Conservation (phyloP, 495 filamentous ascomycete genomes). For the Stereocaulon alpinum region DNA sequence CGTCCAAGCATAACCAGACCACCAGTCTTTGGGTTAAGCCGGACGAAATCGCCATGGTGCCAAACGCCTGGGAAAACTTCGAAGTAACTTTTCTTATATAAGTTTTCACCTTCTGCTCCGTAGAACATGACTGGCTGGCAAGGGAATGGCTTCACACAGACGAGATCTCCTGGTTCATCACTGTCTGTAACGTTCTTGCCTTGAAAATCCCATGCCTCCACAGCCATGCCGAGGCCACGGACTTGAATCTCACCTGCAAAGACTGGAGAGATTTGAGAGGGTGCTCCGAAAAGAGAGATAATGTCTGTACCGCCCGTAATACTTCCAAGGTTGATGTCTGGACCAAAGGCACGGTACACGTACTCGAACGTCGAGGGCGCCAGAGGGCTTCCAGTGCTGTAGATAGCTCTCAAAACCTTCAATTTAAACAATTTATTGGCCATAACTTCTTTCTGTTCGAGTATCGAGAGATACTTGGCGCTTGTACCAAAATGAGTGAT, state of each 20-base stretch:
- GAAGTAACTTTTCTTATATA: slow-evolving; percentile 80
- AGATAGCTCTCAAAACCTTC: slow-evolving; percentile 59
- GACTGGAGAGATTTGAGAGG: slow-evolving; percentile 78
- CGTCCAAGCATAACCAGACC: slow-evolving; percentile 80
- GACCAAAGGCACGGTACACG: slow-evolving; percentile 69
- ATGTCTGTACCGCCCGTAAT: slow-evolving; percentile 92
- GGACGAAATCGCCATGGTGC: slow-evolving; percentile 94
- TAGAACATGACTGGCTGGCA: slow-evolving; percentile 87
- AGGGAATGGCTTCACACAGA: slow-evolving; percentile 79
- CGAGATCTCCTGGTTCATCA: slow-evolving; percentile 76
- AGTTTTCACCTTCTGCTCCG: slow-evolving; percentile 55
- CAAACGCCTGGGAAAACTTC: slow-evolving; percentile 68
- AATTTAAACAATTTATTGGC: slow-evolving; percentile 49
- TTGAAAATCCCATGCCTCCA: slow-evolving; percentile 62
- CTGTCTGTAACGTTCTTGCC: slow-evolving; percentile 40
- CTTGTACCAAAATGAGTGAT: slow-evolving; percentile 91
- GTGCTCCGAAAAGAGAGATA: slow-evolving; percentile 82
- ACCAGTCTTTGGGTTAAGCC: slow-evolving; percentile 60
- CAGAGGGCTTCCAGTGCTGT: slow-evolving; percentile 84
- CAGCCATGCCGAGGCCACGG: slow-evolving; percentile 82
- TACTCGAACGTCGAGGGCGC: slow-evolving; percentile 90
- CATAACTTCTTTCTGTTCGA: slow-evolving; percentile 68
- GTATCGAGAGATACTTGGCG: slow-evolving; percentile 81
- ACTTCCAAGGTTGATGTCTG: slow-evolving; percentile 65
- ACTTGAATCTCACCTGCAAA: slow-evolving; percentile 84